Conservation (phyloP, 73 alveolate genomes). For the Paramecium primaurelia region DNA sequence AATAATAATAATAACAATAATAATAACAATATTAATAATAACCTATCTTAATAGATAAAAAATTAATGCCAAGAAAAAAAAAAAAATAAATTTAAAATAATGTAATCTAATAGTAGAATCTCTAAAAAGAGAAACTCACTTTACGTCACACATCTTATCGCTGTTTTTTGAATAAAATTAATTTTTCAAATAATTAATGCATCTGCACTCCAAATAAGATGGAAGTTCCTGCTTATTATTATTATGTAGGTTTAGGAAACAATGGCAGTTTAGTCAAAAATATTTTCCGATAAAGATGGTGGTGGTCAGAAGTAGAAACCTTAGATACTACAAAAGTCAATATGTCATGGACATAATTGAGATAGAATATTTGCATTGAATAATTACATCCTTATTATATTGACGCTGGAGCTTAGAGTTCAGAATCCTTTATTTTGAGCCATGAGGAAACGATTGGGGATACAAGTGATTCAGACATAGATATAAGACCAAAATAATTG, state of each 20-base stretch:
- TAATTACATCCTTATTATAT: neutral
- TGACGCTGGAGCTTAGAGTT: slow-evolving; percentile 2
- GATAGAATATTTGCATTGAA: slow-evolving; percentile 8
- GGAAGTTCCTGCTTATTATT: slow-evolving; percentile 65
- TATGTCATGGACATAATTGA: slow-evolving; percentile 56
- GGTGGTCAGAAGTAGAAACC: slow-evolving; percentile 82
- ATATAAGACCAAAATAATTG: neutral
- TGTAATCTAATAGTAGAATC: neutral
- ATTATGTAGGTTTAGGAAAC: slow-evolving; percentile 85
- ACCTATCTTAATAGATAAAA: neutral
- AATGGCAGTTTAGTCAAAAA: slow-evolving; percentile 69
- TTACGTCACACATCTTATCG: slow-evolving; percentile 44
- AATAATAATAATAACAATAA: neutral
- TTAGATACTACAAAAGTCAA: slow-evolving; percentile 25
- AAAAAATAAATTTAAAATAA: neutral
- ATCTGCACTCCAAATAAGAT: neutral
- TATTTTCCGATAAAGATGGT: slow-evolving; percentile 73
- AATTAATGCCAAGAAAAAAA: neutral
- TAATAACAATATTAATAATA: neutral
- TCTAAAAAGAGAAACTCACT: slow-evolving; percentile 13
- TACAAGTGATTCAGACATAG: slow-evolving; percentile 58
- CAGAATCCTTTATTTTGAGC: neutral
- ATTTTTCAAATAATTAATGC: slow-evolving; percentile 43
- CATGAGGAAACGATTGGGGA: slow-evolving; percentile 46
- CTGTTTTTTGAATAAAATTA: slow-evolving; percentile 43